Percentiles rank a stretch among this genome's conserved stretches.
These are phyloP conservation scores for Nymphaea colorata DNA, from an alignment of 164 flowering plant species.

Conservation along the genomic window DNA sequence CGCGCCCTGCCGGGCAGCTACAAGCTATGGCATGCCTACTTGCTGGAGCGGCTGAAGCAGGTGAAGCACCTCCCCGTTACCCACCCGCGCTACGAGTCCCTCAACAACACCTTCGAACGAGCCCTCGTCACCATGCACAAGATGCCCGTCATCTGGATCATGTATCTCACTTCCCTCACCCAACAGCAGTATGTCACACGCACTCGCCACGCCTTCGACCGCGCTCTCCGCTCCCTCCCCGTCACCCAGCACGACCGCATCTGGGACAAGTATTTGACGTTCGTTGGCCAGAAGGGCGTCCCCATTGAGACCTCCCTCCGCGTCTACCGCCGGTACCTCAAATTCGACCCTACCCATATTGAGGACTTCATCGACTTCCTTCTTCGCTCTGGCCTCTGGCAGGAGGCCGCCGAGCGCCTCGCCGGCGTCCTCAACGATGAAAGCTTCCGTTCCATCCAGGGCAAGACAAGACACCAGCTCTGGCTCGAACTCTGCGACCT, in stretches of 20 bases:
- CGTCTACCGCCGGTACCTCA: conserved; percentile 86
- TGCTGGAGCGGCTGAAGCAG: conserved; percentile 67
- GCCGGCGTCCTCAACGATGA: conserved; percentile 89
- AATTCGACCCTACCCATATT: conserved; percentile 78
- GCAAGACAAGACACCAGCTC: conserved; percentile 71
- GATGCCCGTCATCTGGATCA: conserved; percentile 88
- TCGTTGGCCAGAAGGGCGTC: conserved; percentile 66
- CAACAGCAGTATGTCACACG: conserved; percentile 51
- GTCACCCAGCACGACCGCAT: conserved; percentile 92
- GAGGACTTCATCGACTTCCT: conserved; percentile 92
- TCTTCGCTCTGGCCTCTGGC: conserved; percentile 56
- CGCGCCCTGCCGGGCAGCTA: conserved; percentile 88
- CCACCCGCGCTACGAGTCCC: conserved; percentile 41
- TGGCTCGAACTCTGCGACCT: conserved; percentile 92
- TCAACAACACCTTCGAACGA: conserved; percentile 86
- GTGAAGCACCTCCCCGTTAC: conserved; percentile 50
- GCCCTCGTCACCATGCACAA: conserved; percentile 93
- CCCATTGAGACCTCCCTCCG: conserved; percentile 87
- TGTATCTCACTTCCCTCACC: conserved; percentile 60
- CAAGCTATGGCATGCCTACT: conserved; percentile 92
- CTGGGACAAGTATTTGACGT: conserved; percentile 65
- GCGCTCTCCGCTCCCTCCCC: conserved; percentile 83
- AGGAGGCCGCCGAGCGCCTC: conserved; percentile 79
- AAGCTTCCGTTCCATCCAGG: conserved; percentile 63
- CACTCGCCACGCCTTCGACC: conserved; percentile 60